Base-by-base conservation (phyloP, 2,329 filamentous ascomycete genomes). In the Penicillium sp. region DNA sequence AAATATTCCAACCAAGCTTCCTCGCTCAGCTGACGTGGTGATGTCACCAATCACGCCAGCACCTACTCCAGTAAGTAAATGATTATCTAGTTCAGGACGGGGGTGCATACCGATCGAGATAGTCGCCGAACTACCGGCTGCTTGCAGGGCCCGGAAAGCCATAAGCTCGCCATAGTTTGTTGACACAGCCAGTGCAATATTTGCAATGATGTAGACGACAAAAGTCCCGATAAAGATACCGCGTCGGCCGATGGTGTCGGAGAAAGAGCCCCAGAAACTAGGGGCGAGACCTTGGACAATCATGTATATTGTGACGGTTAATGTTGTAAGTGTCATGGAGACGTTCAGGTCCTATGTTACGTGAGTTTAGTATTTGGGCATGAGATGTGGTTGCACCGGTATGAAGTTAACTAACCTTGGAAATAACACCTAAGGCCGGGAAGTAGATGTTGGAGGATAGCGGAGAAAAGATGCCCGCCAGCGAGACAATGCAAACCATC, bases 281-380 rank as follows among this genome's bases (percentile, higher is more conserved):
- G 79, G 78, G 3, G 76, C 73, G 14, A 81, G 62, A 5, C 76
- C 80, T 63, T 81, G 79, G 4, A 80, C 66, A 44, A 81, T 69
- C 63, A 79, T 75, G 56, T 81, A 82, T 31, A 70, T 53, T 0
- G 71, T 73, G 16, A 74, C 63, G 1, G 71, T 73, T n/a, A 73
- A 54, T 11, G 65, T 69, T 16, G 68, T 59, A 2, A 69, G 51
- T 11, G 65, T 56, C 44, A 63, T 61, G 7, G 62, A 68, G 38
- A 69, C 49, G 30, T 63, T 25, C 7, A 70, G 51, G 18, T 66
- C 54, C 50, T 62, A 25, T 13, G 6, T 6, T 1, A 24, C 13
- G 13, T 51, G 2, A 44, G 31, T 18, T 13, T 3, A 2, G 16
- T 27, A 3, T 35, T 7, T 9, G 28, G 1, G 4, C 20, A 14